phyloP scores from a whole-genome alignment of 2,329 filamentous ascomycete species.

The Chaetomium olivaceum region DNA sequence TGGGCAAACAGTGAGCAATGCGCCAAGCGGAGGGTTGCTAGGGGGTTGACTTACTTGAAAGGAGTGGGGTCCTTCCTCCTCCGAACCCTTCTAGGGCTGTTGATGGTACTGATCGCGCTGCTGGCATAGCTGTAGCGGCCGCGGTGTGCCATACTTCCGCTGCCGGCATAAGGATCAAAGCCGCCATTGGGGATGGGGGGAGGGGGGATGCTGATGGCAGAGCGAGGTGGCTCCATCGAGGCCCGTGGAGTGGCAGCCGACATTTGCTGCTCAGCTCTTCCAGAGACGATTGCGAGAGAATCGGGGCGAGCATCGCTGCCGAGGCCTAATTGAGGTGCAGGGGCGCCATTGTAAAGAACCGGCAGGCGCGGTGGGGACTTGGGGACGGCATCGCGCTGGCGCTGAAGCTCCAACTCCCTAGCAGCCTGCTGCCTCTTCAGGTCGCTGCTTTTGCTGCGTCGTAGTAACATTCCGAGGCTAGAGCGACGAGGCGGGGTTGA shows the following conservation, averaged over 20 bases:
- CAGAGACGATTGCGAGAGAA: constrained; percentile 60
- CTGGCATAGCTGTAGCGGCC: constrained; percentile 96
- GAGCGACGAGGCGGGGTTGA: constrained; percentile 44
- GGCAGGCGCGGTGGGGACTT: constrained; percentile 54
- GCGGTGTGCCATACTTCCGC: constrained; percentile 95
- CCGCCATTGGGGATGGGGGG: constrained; percentile 63
- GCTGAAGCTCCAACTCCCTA: constrained; percentile 53
- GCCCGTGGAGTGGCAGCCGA: constrained; percentile 42
- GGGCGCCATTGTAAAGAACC: constrained; percentile 51
- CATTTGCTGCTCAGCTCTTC: constrained; percentile 42
- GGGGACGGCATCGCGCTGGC: constrained; percentile 51
- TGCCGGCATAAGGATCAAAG: constrained; percentile 75
- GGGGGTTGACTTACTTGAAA: constrained; percentile 77
- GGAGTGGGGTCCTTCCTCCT: constrained; percentile 96
- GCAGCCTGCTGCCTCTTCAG: constrained; percentile 62
- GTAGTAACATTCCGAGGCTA: constrained; percentile 61
- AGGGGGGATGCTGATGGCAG: constrained; percentile 48
- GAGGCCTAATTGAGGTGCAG: constrained; percentile 49
- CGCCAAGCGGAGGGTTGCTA: neutral
- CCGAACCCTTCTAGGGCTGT: constrained; percentile 86
- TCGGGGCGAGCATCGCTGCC: constrained; percentile 67
- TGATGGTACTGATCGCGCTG: constrained; percentile 85
- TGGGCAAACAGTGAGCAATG: constrained; percentile 41
- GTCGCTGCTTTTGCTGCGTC: constrained; percentile 68
- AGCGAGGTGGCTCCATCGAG: constrained; percentile 56